Evolutionary conservation across 2,329 filamentous ascomycete genomes (phyloP), one percentile per base, ranked within the genome.

Genomic region (Trichophaea hybrida): DNA sequence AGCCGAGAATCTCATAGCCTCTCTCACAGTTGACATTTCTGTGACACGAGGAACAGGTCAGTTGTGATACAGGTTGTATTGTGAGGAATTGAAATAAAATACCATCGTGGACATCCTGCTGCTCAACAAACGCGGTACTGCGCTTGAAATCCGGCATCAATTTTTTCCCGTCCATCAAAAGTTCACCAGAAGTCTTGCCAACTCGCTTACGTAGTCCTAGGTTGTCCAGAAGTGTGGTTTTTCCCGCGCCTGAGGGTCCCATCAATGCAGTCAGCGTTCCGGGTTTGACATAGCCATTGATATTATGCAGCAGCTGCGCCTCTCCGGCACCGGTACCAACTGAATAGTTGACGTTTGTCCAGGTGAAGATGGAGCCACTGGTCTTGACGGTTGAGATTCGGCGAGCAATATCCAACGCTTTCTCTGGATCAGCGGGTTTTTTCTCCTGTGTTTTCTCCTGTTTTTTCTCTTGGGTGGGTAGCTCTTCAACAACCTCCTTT

Each of bases 151-250:
- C 80, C 1, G 76, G 71, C 0, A 78, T 79, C 0, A 86, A 75
- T 1, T 76, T 72, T 48, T 77, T 77, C 1, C 84, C 84, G 66
- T 87, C 83, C 6, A 88, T 82, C n/a, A 85, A 75, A 77, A 88
- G 84, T 52, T 84, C 78, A 10, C 85, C 85, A n/a, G 73, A 72
- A 1, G 85, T 76, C 8, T 84, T 76, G 59, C 84, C 83, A 58
- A 75, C 77, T 13, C 75, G 82, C 69, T 88, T 83, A 2, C 87
- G 80, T 68, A 90, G 85, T 0, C 86, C 82, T 1, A 86, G 73
- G 0, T 85, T 88, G 71, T 93, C 89, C 15, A 94, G 76, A 0
- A 94, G 74, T 0, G 88, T 93, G 0, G 86, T 90, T 73, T 94
- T 94, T 10, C 88, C 88, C 6, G 88, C 88, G 48, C 86, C 86